Conservation (phyloP, 768 basidiomycete genomes). For the Mycena kentingensis region DNA sequence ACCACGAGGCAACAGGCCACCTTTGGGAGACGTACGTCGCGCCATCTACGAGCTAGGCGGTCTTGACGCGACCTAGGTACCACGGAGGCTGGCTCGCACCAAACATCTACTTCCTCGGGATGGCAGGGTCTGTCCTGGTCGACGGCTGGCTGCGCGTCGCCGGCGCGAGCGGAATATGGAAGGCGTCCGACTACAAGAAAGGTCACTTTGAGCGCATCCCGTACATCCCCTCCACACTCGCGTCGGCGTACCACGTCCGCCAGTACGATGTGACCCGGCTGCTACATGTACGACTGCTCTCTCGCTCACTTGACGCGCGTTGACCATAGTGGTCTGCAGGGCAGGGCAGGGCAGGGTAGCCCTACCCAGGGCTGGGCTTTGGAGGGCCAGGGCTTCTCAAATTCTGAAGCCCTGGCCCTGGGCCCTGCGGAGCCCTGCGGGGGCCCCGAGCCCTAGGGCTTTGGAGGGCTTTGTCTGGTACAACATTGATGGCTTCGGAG, state of each 20-base stretch:
- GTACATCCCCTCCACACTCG: slow-evolving; percentile 68
- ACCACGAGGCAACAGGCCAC: slow-evolving; percentile 14
- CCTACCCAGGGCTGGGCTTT: too few relatives aligned
- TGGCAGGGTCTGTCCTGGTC: slow-evolving; percentile 85
- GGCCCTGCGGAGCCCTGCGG: too few relatives aligned
- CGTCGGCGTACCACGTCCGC: slow-evolving; percentile 89
- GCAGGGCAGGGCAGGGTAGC: too few relatives aligned
- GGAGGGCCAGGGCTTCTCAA: too few relatives aligned
- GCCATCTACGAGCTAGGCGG: too few relatives aligned
- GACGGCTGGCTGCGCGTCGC: slow-evolving; percentile 82
- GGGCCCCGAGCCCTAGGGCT: too few relatives aligned
- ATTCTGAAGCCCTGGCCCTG: too few relatives aligned
- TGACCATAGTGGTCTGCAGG: too few relatives aligned
- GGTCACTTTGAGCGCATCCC: slow-evolving; percentile 86
- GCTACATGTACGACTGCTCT: slow-evolving; percentile 55
- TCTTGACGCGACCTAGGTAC: slow-evolving; percentile 52
- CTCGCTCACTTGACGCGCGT: neutral
- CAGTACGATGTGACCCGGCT: slow-evolving; percentile 81
- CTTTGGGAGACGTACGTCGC: slow-evolving; percentile 16
- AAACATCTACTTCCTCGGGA: slow-evolving; percentile 94
- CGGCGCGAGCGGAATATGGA: slow-evolving; percentile 93
- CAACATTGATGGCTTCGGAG: too few relatives aligned
- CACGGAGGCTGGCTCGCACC: slow-evolving; percentile 97
- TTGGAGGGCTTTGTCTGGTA: too few relatives aligned
- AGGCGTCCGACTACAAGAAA: slow-evolving; percentile 66